Evolutionary conservation across 176 grass and related monocot genomes (phyloP).

Genomic region (Triticum monococcum): DNA sequence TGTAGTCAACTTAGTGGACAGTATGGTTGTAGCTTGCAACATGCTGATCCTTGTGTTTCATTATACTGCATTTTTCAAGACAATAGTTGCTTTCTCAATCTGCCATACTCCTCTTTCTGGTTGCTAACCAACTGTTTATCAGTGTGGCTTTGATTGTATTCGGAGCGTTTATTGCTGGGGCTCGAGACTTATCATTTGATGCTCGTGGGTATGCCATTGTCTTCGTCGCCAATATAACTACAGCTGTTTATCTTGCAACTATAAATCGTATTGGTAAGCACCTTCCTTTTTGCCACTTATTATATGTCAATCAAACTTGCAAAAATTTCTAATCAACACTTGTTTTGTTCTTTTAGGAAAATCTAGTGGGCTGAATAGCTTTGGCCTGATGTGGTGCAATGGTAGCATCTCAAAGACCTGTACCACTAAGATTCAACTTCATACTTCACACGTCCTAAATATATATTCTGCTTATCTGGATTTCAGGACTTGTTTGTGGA

Average conservation of each 20-base stretch:
- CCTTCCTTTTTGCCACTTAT: slow-evolving; percentile 5
- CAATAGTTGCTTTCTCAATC: background rate
- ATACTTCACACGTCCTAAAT: slow-evolving; percentile 2
- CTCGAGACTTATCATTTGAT: slow-evolving; percentile 94
- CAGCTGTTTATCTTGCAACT: slow-evolving; percentile 98
- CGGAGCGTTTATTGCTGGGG: slow-evolving; percentile 91
- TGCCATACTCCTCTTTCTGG: slow-evolving; percentile 31
- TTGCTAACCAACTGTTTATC: slow-evolving; percentile 58
- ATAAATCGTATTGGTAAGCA: slow-evolving; percentile 89
- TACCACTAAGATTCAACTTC: slow-evolving; percentile 8
- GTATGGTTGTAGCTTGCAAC: background rate
- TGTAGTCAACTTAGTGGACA: background rate
- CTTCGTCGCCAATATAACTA: slow-evolving; percentile 90
- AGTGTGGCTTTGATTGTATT: slow-evolving; percentile 97
- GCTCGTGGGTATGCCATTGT: slow-evolving; percentile 84
- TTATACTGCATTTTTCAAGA: background rate
- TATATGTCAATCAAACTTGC: background rate
- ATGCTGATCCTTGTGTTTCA: background rate
- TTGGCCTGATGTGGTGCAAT: slow-evolving; percentile 99
- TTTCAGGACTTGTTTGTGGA: slow-evolving; percentile 93
- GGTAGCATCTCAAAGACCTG: slow-evolving; percentile 50
- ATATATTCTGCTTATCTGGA: slow-evolving; percentile 17
- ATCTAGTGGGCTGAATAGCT: slow-evolving; percentile 91
- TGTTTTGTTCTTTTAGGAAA: slow-evolving; percentile 61
- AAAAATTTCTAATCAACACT: slow-evolving; percentile 24